Evolutionary conservation across 1,139 yeast genomes (phyloP).

Genomic region (Yamadazyma songkhlaensis): DNA sequence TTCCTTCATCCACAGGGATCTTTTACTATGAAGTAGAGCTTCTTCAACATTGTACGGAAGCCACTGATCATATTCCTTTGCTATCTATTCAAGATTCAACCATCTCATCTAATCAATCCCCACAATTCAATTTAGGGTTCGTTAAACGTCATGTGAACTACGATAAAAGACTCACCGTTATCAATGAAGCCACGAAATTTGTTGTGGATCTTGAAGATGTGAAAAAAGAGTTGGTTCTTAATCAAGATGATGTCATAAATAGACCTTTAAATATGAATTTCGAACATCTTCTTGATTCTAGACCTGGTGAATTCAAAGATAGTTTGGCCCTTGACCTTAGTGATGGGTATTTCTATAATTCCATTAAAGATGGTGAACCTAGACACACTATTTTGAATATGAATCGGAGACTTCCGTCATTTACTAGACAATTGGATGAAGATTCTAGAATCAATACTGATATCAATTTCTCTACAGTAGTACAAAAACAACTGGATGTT

Average conservation of each 20-base stretch:
- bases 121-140: slow-evolving; percentile 36
- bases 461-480: slow-evolving; percentile 30
- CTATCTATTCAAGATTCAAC: slow-evolving; percentile 34
- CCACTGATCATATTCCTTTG: slow-evolving; percentile 32
- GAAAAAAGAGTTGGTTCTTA: slow-evolving; percentile 24
- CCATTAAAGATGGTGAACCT: slow-evolving; percentile 32
- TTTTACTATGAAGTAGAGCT: slow-evolving; percentile 40
- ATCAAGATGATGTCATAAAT: slow-evolving; percentile 15
- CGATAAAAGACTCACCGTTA: slow-evolving; percentile 9
- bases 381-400: slow-evolving; percentile 33
- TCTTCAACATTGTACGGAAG: slow-evolving; percentile 27
- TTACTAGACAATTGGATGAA: slow-evolving; percentile 26
- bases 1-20: slow-evolving; percentile 30
- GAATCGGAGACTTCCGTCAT: slow-evolving; percentile 37
- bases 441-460: slow-evolving; percentile 36
- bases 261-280: slow-evolving; percentile 16
- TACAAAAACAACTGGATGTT: slow-evolving; percentile 5
- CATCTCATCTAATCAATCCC: slow-evolving; percentile 31
- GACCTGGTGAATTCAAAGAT: slow-evolving; percentile 41
- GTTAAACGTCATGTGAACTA: slow-evolving; percentile 26
- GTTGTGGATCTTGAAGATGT: slow-evolving; percentile 28
- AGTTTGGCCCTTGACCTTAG: slow-evolving; percentile 45
- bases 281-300: slow-evolving; percentile 23
- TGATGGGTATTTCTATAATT: slow-evolving; percentile 40
- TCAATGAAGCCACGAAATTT: slow-evolving; percentile 5